Conservation (phyloP, 495 filamentous ascomycete genomes). For the Apodospora peruviana region DNA sequence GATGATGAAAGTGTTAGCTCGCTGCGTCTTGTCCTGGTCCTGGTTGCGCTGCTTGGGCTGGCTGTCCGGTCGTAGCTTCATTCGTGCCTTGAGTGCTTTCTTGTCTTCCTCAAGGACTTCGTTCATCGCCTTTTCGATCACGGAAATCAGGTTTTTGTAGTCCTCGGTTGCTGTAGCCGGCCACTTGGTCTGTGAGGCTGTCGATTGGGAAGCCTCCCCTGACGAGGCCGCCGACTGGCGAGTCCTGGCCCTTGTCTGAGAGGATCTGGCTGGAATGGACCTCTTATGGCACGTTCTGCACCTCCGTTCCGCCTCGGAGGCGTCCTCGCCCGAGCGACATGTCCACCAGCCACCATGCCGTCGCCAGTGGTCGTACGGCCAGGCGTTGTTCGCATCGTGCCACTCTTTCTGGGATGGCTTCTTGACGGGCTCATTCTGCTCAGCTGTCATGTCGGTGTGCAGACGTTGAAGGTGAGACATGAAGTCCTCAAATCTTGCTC, state of each 20-base stretch:
- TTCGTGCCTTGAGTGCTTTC: neutral
- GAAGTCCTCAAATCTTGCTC: constrained; percentile 9
- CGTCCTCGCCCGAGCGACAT: constrained; percentile 28
- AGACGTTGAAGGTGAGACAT: constrained; percentile 5
- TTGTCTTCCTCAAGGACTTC: neutral
- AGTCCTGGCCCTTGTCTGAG: neutral
- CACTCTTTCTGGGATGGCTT: constrained; percentile 23
- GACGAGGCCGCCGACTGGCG: neutral
- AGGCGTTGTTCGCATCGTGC: constrained; percentile 26
- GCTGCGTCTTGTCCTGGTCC: neutral
- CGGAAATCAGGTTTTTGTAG: constrained; percentile 9
- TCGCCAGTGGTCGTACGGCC: constrained; percentile 21
- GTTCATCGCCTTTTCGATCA: constrained; percentile 10
- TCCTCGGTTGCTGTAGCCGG: neutral
- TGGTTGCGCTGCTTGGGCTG: neutral
- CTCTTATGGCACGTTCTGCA: constrained; percentile 24
- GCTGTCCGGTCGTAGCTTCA: neutral
- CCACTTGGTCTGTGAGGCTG: too few species aligned
- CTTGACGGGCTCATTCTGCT: neutral
- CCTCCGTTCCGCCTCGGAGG: constrained; percentile 21
- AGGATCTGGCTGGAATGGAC: neutral
- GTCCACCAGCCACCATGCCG: constrained; percentile 34
- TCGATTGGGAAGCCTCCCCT: neutral
- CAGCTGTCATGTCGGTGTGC: constrained; percentile 2
- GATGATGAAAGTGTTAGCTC: neutral